These are phyloP conservation scores for Salvia hispanica DNA, from an alignment of 257 asterid genomes.

Conservation along the genomic window DNA sequence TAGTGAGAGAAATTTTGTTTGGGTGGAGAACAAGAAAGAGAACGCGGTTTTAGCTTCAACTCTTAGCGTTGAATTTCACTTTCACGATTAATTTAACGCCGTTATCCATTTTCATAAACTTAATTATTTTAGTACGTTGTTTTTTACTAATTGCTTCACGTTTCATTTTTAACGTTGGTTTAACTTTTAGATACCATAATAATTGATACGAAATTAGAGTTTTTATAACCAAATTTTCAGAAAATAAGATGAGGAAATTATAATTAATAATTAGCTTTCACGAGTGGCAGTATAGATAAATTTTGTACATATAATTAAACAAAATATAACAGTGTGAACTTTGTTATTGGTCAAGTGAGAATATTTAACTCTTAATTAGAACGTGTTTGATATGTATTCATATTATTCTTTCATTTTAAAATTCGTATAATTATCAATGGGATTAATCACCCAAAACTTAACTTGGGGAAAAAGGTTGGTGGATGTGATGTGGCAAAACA, in stretches of 20 bases:
- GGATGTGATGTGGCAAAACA: neutral
- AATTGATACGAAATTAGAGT: no score
- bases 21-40: slow-evolving; percentile 42
- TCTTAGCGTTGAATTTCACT: slow-evolving; percentile 34
- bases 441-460: neutral
- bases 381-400: neutral
- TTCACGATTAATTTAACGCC: slow-evolving; percentile 27
- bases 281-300: no score
- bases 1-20: slow-evolving; percentile 33
- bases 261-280: no score
- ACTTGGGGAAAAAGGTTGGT: neutral
- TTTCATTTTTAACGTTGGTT: no score
- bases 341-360: no score
- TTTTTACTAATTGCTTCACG: no score
- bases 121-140: neutral
- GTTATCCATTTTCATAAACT: slow-evolving; percentile 3
- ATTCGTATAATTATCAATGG: neutral
- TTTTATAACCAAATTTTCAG: no score
- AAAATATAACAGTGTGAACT: no score
- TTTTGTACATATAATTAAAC: no score
- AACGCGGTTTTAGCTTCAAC: slow-evolving; percentile 38
- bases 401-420: neutral
- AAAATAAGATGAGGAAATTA: no score
- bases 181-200: no score
- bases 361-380: neutral